A percentile compares a stretch with the other conserved stretches of the same genome.
These are phyloP conservation scores for Talaromyces sp. DNA, from an alignment of 2,329 filamentous ascomycete species.

Conservation along the genomic window DNA sequence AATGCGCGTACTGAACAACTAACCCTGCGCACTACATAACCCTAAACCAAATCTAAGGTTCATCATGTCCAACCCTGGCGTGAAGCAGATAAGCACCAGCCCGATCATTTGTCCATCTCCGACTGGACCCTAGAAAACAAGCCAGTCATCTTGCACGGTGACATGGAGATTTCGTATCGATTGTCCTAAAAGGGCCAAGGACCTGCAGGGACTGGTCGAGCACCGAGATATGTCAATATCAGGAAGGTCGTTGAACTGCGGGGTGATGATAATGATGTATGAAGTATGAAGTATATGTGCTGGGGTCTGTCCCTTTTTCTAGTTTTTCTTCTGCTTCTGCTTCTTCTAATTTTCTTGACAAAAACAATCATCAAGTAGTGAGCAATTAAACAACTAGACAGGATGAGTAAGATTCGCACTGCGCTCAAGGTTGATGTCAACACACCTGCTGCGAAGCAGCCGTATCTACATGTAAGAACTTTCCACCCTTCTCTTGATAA, in stretches of 20 bases:
- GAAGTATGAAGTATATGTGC: not conserved
- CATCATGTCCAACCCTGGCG: not conserved
- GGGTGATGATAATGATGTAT: constrained; percentile 1
- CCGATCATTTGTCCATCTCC: not conserved
- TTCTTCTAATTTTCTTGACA: too few species aligned
- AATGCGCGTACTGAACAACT: too few species aligned
- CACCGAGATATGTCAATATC: not conserved
- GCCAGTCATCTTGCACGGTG: not conserved
- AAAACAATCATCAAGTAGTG: not conserved
- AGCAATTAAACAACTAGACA: not conserved
- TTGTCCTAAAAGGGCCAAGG: too few species aligned
- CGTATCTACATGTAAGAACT: constrained; percentile 59
- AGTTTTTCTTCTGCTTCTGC: not conserved
- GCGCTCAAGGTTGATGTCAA: constrained; percentile 70
- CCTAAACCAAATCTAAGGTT: not conserved
- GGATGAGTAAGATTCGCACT: constrained; percentile 58
- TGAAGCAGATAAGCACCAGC: not conserved
- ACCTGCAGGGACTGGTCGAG: not conserved
- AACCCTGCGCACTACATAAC: too few species aligned
- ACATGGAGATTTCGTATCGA: not conserved
- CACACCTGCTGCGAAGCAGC: constrained; percentile 66
- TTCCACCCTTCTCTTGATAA: constrained; percentile 11
- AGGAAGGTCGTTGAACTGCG: not conserved
- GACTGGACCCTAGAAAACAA: not conserved
- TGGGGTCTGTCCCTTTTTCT: too few species aligned